Base-by-base conservation (phyloP, 176 grass and related monocot species). In the Lolium perenne region DNA sequence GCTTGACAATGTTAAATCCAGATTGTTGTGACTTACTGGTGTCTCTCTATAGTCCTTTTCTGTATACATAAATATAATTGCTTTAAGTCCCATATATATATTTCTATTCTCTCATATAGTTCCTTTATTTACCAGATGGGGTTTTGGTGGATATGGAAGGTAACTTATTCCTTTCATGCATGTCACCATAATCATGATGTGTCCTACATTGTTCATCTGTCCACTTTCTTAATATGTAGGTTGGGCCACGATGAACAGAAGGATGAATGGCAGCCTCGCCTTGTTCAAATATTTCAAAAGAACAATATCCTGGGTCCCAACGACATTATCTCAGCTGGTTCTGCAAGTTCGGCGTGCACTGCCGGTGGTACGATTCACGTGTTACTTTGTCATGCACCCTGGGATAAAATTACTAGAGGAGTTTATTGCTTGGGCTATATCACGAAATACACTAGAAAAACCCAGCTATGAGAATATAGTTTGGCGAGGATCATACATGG, bases 131-230 rank as follows among this genome's bases (percentile, higher is more conserved):
- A 40, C 25, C 67, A 99, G 97, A 87, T 99, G 97, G 97, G 97
- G 97, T n/a, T 94, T 91, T 87, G 97, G 97, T 84, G 97, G 97
- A 91, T 99, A 99, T 80, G 97, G 97, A 94, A 95, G 97, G 97
- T 94, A 88, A 77, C 64, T 6, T 71, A 74, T 69, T 46, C 45
- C 83, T 75, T 54, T 48, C 72, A 84, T 85, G 45, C 26, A 45
- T 84, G 38, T 21, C 16, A 43, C n/a, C 26, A 35, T 68, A 49
- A 77, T 17, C 4, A 10, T 55, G 51, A 16, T 76, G 2, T 74
- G 69, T 58, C 17, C 1, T 23, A 47, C 7, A 18, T 76, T 73
- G 12, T 68, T 60, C 38, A 71, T 55, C 38, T 23, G 47, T 43
- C 1, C 46, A 35, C 57, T 57, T 87, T 29, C 58, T 76, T 92